These are phyloP conservation scores for Coniochaeta sp. DNA, from an alignment of 2,329 filamentous ascomycete genomes.

Conservation along the genomic window DNA sequence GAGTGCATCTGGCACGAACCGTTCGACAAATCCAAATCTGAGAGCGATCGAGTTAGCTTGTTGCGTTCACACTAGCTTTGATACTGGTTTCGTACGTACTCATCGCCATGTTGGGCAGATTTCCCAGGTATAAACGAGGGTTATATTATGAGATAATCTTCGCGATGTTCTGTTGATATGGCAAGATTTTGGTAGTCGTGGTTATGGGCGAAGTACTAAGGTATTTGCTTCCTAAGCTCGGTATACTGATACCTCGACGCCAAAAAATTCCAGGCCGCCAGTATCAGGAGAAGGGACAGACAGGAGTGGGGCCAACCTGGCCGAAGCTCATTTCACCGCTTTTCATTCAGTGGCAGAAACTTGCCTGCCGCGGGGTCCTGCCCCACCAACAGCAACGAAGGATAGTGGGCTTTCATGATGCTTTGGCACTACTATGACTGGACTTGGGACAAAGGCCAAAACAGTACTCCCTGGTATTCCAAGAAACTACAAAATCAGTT, in stretches of 20 bases:
- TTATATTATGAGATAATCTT: not conserved
- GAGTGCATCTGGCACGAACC: slow-evolving; percentile 43
- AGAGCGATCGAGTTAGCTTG: slow-evolving; percentile 6
- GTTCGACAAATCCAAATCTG: slow-evolving; percentile 78
- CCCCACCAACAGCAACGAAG: not conserved
- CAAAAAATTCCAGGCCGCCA: slow-evolving; percentile 2
- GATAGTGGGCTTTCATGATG: not conserved
- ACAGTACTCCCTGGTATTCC: too few species aligned
- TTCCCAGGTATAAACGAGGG: not conserved
- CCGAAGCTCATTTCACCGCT: not conserved
- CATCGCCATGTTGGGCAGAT: slow-evolving; percentile 45
- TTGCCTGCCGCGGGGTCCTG: not conserved
- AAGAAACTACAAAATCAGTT: too few species aligned
- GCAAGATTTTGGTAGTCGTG: not conserved
- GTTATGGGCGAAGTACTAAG: not conserved
- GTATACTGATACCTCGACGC: not conserved
- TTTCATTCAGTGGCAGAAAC: not conserved
- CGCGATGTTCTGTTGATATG: not conserved
- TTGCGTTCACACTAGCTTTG: slow-evolving; percentile 9
- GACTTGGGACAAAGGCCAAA: not conserved
- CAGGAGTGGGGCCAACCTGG: not conserved
- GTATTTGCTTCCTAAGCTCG: not conserved
- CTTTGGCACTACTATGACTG: not conserved
- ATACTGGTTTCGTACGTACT: slow-evolving; percentile 34
- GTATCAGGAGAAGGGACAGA: not conserved